Percentiles rank a stretch among this genome's conserved stretches.
phyloP scores from a whole-genome alignment of 129 eudicot genomes.

The Saposhnikovia divaricata region DNA sequence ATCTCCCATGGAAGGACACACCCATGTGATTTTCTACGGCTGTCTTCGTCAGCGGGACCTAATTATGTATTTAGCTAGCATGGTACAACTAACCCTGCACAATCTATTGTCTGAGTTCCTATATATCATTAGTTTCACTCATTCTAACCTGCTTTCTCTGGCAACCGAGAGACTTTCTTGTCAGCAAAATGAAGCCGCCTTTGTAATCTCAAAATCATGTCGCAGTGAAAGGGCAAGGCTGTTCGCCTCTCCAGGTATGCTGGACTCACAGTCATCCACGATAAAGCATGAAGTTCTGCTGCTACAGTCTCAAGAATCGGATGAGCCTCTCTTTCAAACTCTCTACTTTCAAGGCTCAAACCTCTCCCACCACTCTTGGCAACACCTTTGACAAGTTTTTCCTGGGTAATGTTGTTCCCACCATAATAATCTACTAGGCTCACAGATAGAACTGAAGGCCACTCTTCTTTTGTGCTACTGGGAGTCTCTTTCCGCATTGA shows the following conservation, averaged over 20 bases:
- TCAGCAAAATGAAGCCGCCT: constrained; percentile 95
- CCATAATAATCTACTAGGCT: constrained; percentile 82
- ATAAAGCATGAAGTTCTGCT: constrained; percentile 92
- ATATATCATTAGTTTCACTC: neutral
- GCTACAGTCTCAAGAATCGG: constrained; percentile 66
- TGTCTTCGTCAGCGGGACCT: neutral
- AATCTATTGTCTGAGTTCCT: neutral
- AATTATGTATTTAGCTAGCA: neutral
- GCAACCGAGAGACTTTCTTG: constrained; percentile 53
- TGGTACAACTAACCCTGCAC: constrained; percentile 1
- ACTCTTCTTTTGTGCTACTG: constrained; percentile 65
- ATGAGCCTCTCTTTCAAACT: constrained; percentile 47
- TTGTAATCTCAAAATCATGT: constrained; percentile 82
- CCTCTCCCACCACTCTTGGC: constrained; percentile 43
- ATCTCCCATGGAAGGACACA: neutral
- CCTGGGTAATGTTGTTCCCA: constrained; percentile 32
- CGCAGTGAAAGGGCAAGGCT: constrained; percentile 91
- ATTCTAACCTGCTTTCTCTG: constrained; percentile 31
- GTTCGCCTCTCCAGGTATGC: constrained; percentile 84
- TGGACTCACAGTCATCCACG: constrained; percentile 99
- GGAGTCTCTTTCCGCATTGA: constrained; percentile 62
- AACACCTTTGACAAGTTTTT: constrained; percentile 25
- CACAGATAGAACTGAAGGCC: constrained; percentile 92
- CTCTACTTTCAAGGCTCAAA: constrained; percentile 19
- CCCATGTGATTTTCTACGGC: neutral